Percentiles rank a stretch among this genome's conserved stretches.
Conservation (phyloP, 2,329 filamentous ascomycete genomes). For the Fusarium concolor region DNA sequence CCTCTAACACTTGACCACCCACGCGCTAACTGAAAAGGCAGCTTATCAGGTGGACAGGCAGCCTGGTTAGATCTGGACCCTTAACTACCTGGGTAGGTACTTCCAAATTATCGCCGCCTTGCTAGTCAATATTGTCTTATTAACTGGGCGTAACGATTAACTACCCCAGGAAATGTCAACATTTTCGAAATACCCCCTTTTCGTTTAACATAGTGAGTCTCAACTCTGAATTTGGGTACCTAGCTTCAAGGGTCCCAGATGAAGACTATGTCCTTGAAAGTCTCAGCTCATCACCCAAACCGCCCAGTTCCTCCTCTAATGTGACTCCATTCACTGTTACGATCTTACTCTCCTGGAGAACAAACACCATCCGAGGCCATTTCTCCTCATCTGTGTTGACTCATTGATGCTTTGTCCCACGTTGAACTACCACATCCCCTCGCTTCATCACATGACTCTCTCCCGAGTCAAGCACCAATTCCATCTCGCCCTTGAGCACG, state of each 20-base stretch:
- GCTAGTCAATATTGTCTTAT: conserved; percentile 11
- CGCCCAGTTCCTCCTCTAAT: conserved; percentile 33
- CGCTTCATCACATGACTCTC: conserved; percentile 55
- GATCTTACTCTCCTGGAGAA: conserved; percentile 46
- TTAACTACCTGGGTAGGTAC: background rate
- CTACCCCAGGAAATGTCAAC: background rate
- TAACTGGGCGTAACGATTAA: background rate
- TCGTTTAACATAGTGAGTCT: background rate
- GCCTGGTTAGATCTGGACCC: conserved; percentile 21
- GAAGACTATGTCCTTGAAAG: conserved; percentile 8
- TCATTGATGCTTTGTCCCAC: conserved; percentile 68
- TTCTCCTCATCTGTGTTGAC: conserved; percentile 57
- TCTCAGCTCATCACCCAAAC: conserved; percentile 20
- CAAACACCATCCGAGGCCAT: conserved; percentile 60
- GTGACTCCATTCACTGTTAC: conserved; percentile 18
- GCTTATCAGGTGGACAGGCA: conserved; percentile 34
- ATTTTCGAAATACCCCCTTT: background rate
- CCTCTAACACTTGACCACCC: background rate
- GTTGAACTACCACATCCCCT: conserved; percentile 67
- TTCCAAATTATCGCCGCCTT: conserved; percentile 2
- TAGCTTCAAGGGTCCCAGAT: too few relatives aligned
- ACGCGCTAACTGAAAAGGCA: conserved; percentile 15
- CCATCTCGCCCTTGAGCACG: conserved; percentile 65
- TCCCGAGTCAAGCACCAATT: conserved; percentile 63
- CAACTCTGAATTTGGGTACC: too few relatives aligned